Evolutionary conservation across 2,329 filamentous ascomycete genomes (phyloP), one percentile per base, ranked within the genome.

Genomic region (Coniochaeta sp.): DNA sequence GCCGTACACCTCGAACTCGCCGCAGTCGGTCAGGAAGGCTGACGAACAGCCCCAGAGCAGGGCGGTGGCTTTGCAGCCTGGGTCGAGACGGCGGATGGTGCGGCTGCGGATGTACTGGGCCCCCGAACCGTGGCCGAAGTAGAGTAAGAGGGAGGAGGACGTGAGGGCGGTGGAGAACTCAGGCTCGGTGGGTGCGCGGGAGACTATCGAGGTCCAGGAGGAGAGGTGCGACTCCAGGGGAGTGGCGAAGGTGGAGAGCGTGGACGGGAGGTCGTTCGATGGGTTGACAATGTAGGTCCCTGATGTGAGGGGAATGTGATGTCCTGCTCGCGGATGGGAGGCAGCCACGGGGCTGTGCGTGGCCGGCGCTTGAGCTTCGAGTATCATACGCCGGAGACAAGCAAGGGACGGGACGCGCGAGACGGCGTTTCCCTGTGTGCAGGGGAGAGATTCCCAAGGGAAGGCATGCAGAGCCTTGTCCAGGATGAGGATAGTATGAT

Each of bases 41-140:
- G 91, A 96, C 69, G 89, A 93, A 74, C 95, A 99, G 44, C 95
- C 95, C 88, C 99, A 96, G 17, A 99, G 84, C 70, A 97, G 88
- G 0, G 92, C 87, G 0, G 89, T 88, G 1, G 92, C 89, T 55
- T 74, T 77, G 74, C 91, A 96, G 17, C 54, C 54, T 62, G 83
- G 86, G 16, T 88, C 84, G 14, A 98, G 82, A 61, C 86, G 87
- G 59, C 91, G 89, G 65, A 99, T 86, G 1, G 90, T 90, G 66
- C 91, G 86, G 14, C 89, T 87, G 33, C 93, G 89, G 61, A 99
- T 91, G 74, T 96, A 99, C 74, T 99, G 95, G 31, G 91, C 90
- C 24, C 93, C 95, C 65, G 90, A 93, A 62, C 95, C 95, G 75
- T 99, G 95, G 1, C 95, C 95, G 73, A 99, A 98, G 77, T 99